Conservation (phyloP, 495 filamentous ascomycete genomes). For the Talaromyces trachyspermus region DNA sequence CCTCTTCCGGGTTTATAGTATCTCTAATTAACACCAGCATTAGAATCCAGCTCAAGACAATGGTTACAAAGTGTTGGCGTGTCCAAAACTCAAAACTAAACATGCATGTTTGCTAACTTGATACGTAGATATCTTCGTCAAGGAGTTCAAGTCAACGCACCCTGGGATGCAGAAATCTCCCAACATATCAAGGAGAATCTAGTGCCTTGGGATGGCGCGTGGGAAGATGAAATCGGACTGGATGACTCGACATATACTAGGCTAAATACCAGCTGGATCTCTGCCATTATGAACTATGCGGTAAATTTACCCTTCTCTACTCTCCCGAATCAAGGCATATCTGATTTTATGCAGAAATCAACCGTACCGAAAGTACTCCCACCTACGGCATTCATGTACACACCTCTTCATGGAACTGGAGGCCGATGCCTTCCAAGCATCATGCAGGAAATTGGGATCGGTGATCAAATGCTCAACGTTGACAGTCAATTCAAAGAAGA, state of each 20-base stretch:
- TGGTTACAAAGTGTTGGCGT: conserved; percentile 58
- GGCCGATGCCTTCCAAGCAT: conserved; percentile 39
- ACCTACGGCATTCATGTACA: conserved; percentile 52
- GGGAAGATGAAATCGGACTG: conserved; percentile 41
- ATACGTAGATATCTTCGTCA: conserved; percentile 51
- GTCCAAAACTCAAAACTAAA: neutral
- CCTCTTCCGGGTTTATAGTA: neutral
- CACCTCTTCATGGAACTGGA: conserved; percentile 65
- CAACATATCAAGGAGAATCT: conserved; percentile 51
- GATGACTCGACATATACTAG: conserved; percentile 32
- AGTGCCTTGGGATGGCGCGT: conserved; percentile 40
- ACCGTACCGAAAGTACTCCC: conserved; percentile 23
- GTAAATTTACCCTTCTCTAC: conserved; percentile 13
- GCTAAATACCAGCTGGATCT: conserved; percentile 37
- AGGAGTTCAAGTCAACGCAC: conserved; percentile 64
- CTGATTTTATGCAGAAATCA: conserved; percentile 25
- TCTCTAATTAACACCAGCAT: conserved; percentile 13
- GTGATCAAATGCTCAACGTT: conserved; percentile 34
- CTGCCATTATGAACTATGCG: conserved; percentile 31
- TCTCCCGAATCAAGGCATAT: neutral
- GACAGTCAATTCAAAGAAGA: conserved; percentile 49
- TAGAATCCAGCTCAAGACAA: conserved; percentile 64
- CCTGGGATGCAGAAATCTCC: conserved; percentile 55
- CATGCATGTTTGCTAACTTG: conserved; percentile 8
- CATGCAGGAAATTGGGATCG: conserved; percentile 37